Percentiles rank a stretch among this genome's conserved stretches.
phyloP scores from a whole-genome alignment of 306 rosid species.

The Dicorynia guianensis region DNA sequence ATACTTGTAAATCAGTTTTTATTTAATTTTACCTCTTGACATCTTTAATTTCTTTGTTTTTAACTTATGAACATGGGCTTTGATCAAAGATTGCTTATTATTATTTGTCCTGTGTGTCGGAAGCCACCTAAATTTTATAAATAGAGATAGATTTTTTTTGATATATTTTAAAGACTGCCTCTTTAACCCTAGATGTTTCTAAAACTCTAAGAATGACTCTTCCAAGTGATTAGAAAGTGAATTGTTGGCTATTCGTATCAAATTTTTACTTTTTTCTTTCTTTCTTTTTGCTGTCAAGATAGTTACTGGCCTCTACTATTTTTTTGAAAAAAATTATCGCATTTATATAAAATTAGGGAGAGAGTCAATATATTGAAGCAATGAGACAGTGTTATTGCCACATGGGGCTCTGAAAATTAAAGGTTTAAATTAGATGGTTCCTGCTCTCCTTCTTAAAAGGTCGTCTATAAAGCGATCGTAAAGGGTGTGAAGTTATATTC shows the following conservation, averaged over 20 bases:
- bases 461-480: conserved; percentile 11
- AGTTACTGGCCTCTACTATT: too few species aligned
- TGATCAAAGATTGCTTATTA: too few species aligned
- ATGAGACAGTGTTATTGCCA: background rate
- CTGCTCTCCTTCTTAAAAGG: conserved; percentile 16
- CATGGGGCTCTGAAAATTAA: background rate
- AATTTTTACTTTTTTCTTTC: background rate
- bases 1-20: too few species aligned
- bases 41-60: too few species aligned
- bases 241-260: background rate
- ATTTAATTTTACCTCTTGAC: too few species aligned
- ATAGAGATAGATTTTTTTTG: too few species aligned
- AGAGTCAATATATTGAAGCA: background rate
- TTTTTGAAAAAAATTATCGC: too few species aligned
- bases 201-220: conserved; percentile 5
- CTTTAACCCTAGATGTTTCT: conserved; percentile 2
- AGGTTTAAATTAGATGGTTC: background rate
- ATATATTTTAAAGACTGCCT: background rate
- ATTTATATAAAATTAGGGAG: background rate
- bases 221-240: conserved; percentile 1
- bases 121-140: too few species aligned
- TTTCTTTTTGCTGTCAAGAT: background rate
- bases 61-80: too few species aligned
- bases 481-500: background rate
- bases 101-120: too few species aligned